Evolutionary conservation across 2,329 filamentous ascomycete genomes (phyloP), one percentile per base, ranked within the genome.

Genomic region (Aspergillus ochraceoroseus): DNA sequence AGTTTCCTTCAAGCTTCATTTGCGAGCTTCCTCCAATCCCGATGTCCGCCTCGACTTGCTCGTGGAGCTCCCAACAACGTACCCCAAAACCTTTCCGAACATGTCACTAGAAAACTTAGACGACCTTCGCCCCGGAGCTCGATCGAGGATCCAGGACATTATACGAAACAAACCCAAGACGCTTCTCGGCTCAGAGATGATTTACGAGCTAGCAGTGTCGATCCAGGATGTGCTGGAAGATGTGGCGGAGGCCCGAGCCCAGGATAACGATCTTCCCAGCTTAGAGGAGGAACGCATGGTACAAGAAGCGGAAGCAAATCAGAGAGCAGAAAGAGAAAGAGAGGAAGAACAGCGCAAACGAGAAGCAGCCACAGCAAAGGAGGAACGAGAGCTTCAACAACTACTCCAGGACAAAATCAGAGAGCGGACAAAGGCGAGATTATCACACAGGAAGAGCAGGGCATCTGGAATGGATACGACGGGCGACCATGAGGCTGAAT

Each of bases 241-340:
- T 61, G 87, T 87, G n/a, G 85, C 87, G 1, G 74, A 82, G 50
- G 80, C 82, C 18, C 85, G 85, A 52, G 82, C 84, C 32, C 78
- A 82, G 40, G 85, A 87, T 20, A 77, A 81, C 40, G 77, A 87
- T 46, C 70, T 95, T 11, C 88, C 87, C 1, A 95, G 87, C 20
- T 72, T 96, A 5, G 87, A 94, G 56, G 87, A 94, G 55, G 89
- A 96, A 63, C 79, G 89, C 26, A 87, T 85, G 18, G 80, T 80
- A 9, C 87, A 94, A 47, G 86, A 94, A 65, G 83, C 83, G 14
- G 79, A 77, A 15, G 71, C 85, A 18, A 79, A 79, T 38, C 66
- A 70, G 41, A 64, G 73, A 52, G 72, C 70, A 34, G 72, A 73
- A 47, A 66, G 66, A 37, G 63, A 70, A 47, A 65, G 66, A 50